A percentile compares a stretch with the other conserved stretches of the same genome.
These are phyloP conservation scores for Suillus spraguei DNA, from an alignment of 768 basidiomycete genomes.

Conservation along the genomic window DNA sequence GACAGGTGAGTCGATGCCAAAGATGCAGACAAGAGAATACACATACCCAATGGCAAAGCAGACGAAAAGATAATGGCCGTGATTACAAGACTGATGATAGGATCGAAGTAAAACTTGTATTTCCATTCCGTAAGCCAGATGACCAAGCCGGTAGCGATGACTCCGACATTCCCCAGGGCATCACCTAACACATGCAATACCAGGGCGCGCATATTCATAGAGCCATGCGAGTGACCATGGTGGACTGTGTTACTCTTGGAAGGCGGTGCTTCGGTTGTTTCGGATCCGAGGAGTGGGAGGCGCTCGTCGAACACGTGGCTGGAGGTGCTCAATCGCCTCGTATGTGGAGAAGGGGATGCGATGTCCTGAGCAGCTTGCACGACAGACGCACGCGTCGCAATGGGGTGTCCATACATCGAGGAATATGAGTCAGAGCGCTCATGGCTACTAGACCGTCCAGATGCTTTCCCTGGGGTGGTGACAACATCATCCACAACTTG, in stretches of 20 bases:
- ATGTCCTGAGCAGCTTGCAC: conserved; percentile 87
- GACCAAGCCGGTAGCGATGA: conserved; percentile 91
- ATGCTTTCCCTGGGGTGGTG: conserved; percentile 36
- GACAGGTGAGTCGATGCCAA: conserved; percentile 13
- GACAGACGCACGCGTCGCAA: conserved; percentile 69
- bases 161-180: conserved; percentile 97
- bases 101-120: conserved; percentile 93
- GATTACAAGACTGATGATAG: conserved; percentile 90
- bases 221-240: conserved; percentile 50
- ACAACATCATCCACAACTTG: conserved; percentile 18
- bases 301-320: conserved; percentile 36
- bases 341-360: conserved; percentile 37
- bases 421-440: conserved; percentile 49
- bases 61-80: conserved; percentile 96
- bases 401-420: conserved; percentile 75
- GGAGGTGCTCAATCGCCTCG: conserved; percentile 9
- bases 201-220: conserved; percentile 99
- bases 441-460: conserved; percentile 19
- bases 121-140: conserved; percentile 89
- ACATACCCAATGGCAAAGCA: conserved; percentile 84
- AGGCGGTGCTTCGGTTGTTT: conserved; percentile 12
- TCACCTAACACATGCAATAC: conserved; percentile 95
- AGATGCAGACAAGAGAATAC: conserved; percentile 10
- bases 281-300: conserved; percentile 45
- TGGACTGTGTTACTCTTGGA: conserved; percentile 20